Evolutionary conservation across 2,329 filamentous ascomycete genomes (phyloP).

Genomic region (Calonectria naviculata): DNA sequence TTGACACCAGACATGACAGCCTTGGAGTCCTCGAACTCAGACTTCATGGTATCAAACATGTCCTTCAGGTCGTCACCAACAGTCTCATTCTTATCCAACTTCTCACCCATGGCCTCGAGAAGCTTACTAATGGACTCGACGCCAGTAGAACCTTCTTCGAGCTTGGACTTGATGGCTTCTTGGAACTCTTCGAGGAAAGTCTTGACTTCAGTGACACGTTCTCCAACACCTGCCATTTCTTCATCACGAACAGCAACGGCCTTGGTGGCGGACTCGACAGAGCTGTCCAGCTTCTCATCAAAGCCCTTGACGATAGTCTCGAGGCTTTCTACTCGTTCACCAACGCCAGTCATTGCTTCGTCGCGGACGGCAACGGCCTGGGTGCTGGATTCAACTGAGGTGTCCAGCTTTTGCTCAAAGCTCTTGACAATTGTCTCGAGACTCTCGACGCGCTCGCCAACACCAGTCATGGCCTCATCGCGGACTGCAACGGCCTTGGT

Average conservation of each 20-base stretch:
- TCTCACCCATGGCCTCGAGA: conserved; percentile 74
- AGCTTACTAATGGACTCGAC: conserved; percentile 79
- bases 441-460: conserved; percentile 37
- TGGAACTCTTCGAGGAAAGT: conserved; percentile 82
- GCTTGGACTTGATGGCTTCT: conserved; percentile 78
- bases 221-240: conserved; percentile 82
- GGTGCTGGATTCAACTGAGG: conserved; percentile 78
- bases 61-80: conserved; percentile 75
- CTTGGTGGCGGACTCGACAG: conserved; percentile 80
- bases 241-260: conserved; percentile 86
- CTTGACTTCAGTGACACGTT: conserved; percentile 84
- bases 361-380: conserved; percentile 88
- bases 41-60: conserved; percentile 79
- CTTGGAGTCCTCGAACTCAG: conserved; percentile 89
- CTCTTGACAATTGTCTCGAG: conserved; percentile 76
- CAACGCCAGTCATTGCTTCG: conserved; percentile 76
- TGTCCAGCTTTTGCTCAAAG: conserved; percentile 74
- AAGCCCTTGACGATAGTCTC: conserved; percentile 77
- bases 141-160: conserved; percentile 79
- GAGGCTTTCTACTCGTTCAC: conserved; percentile 52
- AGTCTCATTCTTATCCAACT: conserved; percentile 66
- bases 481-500: conserved; percentile 85
- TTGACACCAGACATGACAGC: conserved; percentile 83
- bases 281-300: conserved; percentile 73
- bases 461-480: conserved; percentile 81